These are phyloP conservation scores for Pythium graminicola DNA, from an alignment of 352 stramenopile genomes.

Conservation along the genomic window DNA sequence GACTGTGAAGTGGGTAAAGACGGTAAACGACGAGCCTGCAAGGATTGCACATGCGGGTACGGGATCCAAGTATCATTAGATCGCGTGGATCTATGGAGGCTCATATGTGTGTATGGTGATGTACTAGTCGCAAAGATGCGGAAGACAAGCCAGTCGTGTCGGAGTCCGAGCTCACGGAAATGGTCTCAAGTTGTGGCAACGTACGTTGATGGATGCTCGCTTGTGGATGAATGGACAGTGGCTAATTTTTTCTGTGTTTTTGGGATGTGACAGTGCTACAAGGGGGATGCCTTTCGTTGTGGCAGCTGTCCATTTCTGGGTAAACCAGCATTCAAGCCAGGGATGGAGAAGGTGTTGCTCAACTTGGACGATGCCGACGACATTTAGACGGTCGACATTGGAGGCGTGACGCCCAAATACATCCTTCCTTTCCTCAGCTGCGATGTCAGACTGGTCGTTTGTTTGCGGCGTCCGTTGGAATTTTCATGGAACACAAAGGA, in stretches of 20 bases:
- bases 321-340: constrained; percentile 94
- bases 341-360: constrained; percentile 81
- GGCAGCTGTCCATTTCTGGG: constrained; percentile 94
- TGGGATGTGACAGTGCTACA: constrained; percentile 77
- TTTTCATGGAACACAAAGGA: no score
- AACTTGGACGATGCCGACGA: constrained; percentile 76
- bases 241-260: not conserved
- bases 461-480: no score
- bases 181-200: constrained; percentile 82
- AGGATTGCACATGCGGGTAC: constrained; percentile 96
- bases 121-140: constrained; percentile 53
- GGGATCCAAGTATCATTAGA: no score
- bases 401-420: no score
- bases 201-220: constrained; percentile 27
- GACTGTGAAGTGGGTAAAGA: constrained; percentile 75
- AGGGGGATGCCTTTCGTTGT: constrained; percentile 97
- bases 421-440: no score
- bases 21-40: constrained; percentile 91
- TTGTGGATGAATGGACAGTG: not conserved
- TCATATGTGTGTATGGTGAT: not conserved
- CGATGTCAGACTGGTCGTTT: no score
- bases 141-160: constrained; percentile 68
- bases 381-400: no score
- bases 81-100: no score
- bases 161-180: constrained; percentile 60